Evolutionary conservation across 495 filamentous ascomycete genomes (phyloP).

Genomic region (Podospora conica): DNA sequence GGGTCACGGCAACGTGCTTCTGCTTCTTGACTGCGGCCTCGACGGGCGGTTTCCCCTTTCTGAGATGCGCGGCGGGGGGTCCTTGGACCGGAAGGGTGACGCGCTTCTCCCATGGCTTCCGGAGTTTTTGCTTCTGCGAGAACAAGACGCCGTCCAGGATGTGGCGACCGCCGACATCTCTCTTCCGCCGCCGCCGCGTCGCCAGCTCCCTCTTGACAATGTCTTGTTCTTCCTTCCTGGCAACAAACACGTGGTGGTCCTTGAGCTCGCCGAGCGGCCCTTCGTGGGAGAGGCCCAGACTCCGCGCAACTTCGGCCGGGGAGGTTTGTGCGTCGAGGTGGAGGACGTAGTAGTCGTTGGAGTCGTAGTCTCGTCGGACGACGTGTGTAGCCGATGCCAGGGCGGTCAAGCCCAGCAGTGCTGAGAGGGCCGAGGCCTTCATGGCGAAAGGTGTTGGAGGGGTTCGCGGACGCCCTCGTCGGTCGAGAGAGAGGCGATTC

Average conservation of each 20-base stretch:
- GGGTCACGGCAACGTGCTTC: slow-evolving; percentile 51
- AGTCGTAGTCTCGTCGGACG: slow-evolving; percentile 49
- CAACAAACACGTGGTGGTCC: slow-evolving; percentile 80
- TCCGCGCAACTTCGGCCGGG: slow-evolving; percentile 65
- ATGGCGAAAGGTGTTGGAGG: slow-evolving; percentile 25
- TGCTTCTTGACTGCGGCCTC: slow-evolving; percentile 48
- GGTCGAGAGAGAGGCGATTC: slow-evolving; percentile 2
- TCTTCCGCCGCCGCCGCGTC: slow-evolving; percentile 55
- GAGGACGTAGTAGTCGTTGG: slow-evolving; percentile 85
- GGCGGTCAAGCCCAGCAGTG: slow-evolving; percentile 38
- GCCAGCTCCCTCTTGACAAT: slow-evolving; percentile 52
- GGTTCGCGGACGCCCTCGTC: slow-evolving; percentile 12
- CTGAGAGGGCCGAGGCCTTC: slow-evolving; percentile 33
- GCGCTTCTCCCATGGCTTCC: slow-evolving; percentile 69
- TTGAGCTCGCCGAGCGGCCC: slow-evolving; percentile 73
- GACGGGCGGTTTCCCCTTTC: slow-evolving; percentile 32
- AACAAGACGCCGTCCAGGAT: slow-evolving; percentile 68
- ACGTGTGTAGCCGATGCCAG: slow-evolving; percentile 35
- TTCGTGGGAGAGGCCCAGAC: slow-evolving; percentile 74
- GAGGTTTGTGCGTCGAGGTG: slow-evolving; percentile 61
- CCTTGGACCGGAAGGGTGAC: slow-evolving; percentile 40
- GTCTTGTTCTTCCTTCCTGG: slow-evolving; percentile 57
- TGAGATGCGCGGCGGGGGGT: slow-evolving; percentile 12
- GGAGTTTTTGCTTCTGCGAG: slow-evolving; percentile 73
- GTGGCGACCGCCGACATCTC: slow-evolving; percentile 46